phyloP scores from a whole-genome alignment of 192 early-diverging fungal genomes.

The Coemansia furcata region DNA sequence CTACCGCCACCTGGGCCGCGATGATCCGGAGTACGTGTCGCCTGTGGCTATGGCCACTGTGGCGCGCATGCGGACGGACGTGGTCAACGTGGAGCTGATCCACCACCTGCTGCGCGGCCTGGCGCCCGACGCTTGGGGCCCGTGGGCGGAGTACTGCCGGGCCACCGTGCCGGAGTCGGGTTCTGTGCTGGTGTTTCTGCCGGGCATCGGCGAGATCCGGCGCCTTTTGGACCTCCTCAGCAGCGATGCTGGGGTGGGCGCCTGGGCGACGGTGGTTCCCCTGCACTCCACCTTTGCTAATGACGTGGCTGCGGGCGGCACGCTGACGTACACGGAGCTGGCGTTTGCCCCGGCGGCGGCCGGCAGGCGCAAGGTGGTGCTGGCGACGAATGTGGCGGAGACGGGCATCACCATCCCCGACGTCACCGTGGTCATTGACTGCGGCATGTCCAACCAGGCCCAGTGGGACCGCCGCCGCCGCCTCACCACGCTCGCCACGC shows the following conservation, averaged over 20 bases:
- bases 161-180: conserved; percentile 22
- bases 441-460: conserved; percentile 64
- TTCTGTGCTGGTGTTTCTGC: conserved; percentile 67
- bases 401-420: conserved; percentile 61
- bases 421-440: conserved; percentile 66
- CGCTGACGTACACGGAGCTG: conserved; percentile 45
- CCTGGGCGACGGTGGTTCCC: conserved; percentile 54
- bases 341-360: conserved; percentile 41
- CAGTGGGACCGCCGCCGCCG: conserved; percentile 56
- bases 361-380: conserved; percentile 74
- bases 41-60: conserved; percentile 4
- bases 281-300: conserved; percentile 57
- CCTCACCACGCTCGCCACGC: conserved; percentile 57
- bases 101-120: conserved; percentile 58
- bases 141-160: not conserved
- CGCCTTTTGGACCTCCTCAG: conserved; percentile 59
- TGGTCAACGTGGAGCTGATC: conserved; percentile 63
- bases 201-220: conserved; percentile 72
- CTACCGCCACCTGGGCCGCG: not conserved
- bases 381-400: conserved; percentile 88
- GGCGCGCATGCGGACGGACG: conserved; percentile 34
- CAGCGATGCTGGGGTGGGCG: not conserved
- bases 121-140: conserved; percentile 34
- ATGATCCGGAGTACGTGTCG: conserved; percentile 7
- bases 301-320: conserved; percentile 4